Evolutionary conservation across 768 basidiomycete genomes (phyloP), one percentile per base, ranked within the genome.

Genomic region (Hypholoma fasciculare): DNA sequence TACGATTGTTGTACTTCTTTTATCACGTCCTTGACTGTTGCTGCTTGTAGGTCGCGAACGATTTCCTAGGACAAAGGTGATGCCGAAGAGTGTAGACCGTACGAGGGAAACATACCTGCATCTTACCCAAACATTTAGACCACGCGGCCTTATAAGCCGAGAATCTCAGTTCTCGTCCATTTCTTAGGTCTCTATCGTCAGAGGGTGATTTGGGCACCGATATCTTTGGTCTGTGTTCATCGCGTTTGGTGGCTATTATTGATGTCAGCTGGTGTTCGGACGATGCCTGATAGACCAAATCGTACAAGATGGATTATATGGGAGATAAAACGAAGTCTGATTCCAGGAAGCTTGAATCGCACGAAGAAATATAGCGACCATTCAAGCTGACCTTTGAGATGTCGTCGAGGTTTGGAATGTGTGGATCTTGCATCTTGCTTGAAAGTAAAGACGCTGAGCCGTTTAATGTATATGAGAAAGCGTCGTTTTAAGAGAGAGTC

Each of bases 111-210:
- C 74, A 0, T 60, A 88, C 86, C 73, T 84, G 82, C 17, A 88
- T 71, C 16, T 81, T 79, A 8, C 72, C 66, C 27, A 88, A 69
- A 66, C 87, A 89, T 58, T 78, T 84, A 54, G 62, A 72, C 88
- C 88, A 90, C 1, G 83, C 82, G 1, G 63, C 65, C 50, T 67
- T 78, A 67, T 89, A 90, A 5, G 81, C 82, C 48, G 76, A 64
- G 49, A 87, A 71, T 23, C 85, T 63, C 23, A 66, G 47, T 14
- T 67, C 65, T 7, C 52, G 51, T 2, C 64, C 65, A 40, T 54
- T 36, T 11, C 56, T 43, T 4, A 65, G 34, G 37, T 67, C 63
- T 16, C 56, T 48, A n/a, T 51, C 49, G 23, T 57, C 53, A n/a
- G 30, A 36, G 14, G n/a, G 37, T 12, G 49, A 59, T 9, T 27